These are phyloP conservation scores for Scleroderma citrinum DNA, from an alignment of 768 basidiomycete species.

Conservation along the genomic window DNA sequence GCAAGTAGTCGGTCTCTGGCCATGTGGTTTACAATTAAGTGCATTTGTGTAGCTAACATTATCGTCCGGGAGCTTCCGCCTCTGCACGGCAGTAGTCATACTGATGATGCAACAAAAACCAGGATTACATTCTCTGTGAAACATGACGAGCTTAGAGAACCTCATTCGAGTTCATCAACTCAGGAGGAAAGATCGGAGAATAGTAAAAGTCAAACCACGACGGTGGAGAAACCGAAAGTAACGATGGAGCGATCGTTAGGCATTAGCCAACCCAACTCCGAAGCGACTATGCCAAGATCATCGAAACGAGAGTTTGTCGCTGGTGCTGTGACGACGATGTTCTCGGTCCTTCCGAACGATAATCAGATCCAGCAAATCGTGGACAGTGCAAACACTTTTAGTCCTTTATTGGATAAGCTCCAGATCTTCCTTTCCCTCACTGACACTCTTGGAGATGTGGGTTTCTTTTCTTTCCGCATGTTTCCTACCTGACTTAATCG, in stretches of 20 bases:
- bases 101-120: neutral
- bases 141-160: neutral
- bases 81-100: neutral
- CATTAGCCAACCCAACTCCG: too few species aligned
- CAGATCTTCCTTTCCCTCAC: conserved; percentile 2
- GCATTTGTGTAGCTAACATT: neutral
- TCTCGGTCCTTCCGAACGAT: neutral
- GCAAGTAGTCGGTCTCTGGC: neutral
- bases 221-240: too few species aligned
- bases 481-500: neutral
- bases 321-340: neutral
- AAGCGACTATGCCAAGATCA: too few species aligned
- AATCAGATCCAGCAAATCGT: neutral
- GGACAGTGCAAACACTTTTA: neutral
- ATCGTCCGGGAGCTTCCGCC: neutral
- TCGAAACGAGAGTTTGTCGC: neutral
- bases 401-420: conserved; percentile 7
- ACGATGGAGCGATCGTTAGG: too few species aligned
- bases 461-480: neutral
- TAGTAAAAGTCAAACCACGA: too few species aligned
- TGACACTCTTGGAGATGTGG: conserved; percentile 2
- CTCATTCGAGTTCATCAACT: neutral
- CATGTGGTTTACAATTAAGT: neutral
- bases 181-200: too few species aligned
- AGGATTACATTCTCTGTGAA: conserved; percentile 1